These are phyloP conservation scores for Trapa bicornis DNA, from an alignment of 345 rosid genomes.

Conservation along the genomic window DNA sequence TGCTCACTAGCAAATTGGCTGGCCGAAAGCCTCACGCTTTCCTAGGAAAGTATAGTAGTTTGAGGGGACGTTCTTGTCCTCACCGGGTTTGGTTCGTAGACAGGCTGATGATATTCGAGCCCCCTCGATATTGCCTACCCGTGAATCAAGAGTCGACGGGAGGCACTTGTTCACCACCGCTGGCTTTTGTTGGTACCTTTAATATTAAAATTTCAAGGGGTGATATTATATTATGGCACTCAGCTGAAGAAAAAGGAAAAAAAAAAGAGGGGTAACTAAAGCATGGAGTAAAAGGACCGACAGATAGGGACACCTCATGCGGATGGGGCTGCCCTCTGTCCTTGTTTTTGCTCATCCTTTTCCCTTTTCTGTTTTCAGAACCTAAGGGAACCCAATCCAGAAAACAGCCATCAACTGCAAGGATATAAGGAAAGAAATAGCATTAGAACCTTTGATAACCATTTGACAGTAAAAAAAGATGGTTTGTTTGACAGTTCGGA, in stretches of 20 bases:
- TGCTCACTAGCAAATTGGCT: neutral
- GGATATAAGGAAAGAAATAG: no score
- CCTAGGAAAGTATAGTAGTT: neutral
- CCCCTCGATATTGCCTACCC: neutral
- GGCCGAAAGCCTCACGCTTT: neutral
- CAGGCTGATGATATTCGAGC: neutral
- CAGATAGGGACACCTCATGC: slow-evolving; percentile 1
- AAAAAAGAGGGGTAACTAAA: neutral
- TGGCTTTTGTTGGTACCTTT: neutral
- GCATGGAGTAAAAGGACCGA: neutral
- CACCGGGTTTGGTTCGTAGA: neutral
- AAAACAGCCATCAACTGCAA: no score
- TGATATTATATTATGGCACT: neutral
- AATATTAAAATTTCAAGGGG: neutral
- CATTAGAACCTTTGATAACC: no score
- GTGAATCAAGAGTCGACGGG: neutral
- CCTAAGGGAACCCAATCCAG: no score
- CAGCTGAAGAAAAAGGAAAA: no score
- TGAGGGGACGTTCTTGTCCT: neutral
- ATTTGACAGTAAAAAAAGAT: no score
- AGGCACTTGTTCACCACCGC: neutral
- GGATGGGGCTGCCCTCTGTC: neutral
- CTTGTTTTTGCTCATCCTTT: no score
- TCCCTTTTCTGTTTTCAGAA: no score
- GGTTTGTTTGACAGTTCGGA: no score